Percentiles rank a stretch among this genome's conserved stretches.
Conservation (phyloP, 1,284 basidiomycete species). For the Ganoderma lingzhi region DNA sequence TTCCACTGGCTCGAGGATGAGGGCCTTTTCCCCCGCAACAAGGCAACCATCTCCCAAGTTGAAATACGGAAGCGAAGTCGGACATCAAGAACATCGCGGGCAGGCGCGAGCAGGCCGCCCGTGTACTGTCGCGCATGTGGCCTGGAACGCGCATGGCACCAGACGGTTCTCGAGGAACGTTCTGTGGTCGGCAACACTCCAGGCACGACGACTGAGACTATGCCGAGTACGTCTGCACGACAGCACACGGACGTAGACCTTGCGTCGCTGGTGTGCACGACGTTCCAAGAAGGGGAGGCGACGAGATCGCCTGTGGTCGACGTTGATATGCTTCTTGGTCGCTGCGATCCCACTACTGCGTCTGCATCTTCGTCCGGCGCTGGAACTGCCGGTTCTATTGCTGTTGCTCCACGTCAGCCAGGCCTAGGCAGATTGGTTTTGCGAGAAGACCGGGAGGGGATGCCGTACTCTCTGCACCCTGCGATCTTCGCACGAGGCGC, state of each 20-base stretch:
- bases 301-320: constrained; percentile 37
- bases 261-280: constrained; percentile 23
- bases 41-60: neutral
- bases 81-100: constrained; percentile 25
- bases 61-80: neutral
- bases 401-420: neutral
- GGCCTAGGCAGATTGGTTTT: constrained; percentile 13
- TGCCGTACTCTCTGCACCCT: constrained; percentile 24
- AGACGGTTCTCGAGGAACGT: constrained; percentile 27
- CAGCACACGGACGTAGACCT: constrained; percentile 20
- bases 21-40: constrained; percentile 53
- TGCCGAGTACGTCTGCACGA: neutral
- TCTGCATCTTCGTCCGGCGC: neutral
- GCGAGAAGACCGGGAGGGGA: constrained; percentile 7
- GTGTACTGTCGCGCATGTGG: constrained; percentile 43
- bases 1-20: constrained; percentile 66
- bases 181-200: constrained; percentile 16
- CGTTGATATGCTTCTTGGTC: constrained; percentile 28
- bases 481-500: constrained; percentile 22
- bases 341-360: neutral
- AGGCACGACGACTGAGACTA: neutral
- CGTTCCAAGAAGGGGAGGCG: constrained; percentile 28
- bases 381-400: neutral
- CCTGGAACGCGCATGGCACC: constrained; percentile 35
- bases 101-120: constrained; percentile 14